Percentiles rank a stretch among this genome's conserved stretches.
phyloP scores from a whole-genome alignment of 805 yeast genomes.

The Cyberlindnera mycetangii region DNA sequence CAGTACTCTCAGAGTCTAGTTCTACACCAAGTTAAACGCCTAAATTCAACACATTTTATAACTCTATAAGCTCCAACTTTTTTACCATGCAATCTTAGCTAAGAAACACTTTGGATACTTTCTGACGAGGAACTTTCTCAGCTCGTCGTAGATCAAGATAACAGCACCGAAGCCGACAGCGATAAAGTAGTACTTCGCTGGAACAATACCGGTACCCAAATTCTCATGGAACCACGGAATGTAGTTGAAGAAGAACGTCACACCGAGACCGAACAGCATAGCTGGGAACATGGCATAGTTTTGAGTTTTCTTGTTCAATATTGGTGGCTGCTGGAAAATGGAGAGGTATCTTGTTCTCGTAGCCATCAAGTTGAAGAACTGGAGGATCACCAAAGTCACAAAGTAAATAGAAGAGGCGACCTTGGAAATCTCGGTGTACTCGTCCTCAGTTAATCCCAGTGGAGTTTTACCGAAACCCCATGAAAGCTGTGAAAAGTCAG shows the following conservation, averaged over 20 bases:
- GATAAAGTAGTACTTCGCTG: constrained; percentile 44
- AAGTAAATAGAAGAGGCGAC: constrained; percentile 45
- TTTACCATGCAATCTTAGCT: constrained; percentile 42
- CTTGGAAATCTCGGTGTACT: constrained; percentile 26
- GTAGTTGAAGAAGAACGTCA: constrained; percentile 42
- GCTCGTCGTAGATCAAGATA: constrained; percentile 41
- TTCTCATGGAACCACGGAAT: constrained; percentile 37
- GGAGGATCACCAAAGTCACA: constrained; percentile 44
- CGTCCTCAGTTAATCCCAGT: constrained; percentile 22
- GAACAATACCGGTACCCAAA: constrained; percentile 37
- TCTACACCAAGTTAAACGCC: too few species aligned
- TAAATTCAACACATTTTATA: too few species aligned
- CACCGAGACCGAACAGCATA: constrained; percentile 34
- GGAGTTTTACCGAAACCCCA: constrained; percentile 36
- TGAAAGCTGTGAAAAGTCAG: constrained; percentile 33
- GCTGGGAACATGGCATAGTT: constrained; percentile 32
- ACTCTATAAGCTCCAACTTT: not conserved
- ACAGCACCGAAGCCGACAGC: constrained; percentile 43
- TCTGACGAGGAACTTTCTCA: constrained; percentile 37
- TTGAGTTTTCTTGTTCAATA: constrained; percentile 28
- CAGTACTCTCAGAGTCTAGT: too few species aligned
- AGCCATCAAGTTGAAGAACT: constrained; percentile 42
- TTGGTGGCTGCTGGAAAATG: constrained; percentile 40
- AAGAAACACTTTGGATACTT: constrained; percentile 36
- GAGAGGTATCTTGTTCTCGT: constrained; percentile 42